phyloP scores from a whole-genome alignment of 345 rosid genomes.

The Physaria fendleri region DNA sequence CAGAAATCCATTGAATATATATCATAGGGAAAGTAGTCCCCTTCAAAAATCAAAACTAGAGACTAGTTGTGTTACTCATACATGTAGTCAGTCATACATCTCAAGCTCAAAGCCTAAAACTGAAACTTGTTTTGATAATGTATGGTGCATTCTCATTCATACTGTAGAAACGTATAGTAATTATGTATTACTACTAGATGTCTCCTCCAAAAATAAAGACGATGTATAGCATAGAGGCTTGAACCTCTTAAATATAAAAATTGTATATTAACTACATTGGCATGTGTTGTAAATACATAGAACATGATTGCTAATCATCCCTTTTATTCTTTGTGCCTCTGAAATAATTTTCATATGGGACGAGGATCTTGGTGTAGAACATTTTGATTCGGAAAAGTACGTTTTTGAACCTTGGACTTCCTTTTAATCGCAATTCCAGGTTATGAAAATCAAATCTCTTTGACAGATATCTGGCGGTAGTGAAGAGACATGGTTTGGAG shows the following conservation, averaged over 20 bases:
- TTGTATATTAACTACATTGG: background rate
- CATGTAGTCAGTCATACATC: background rate
- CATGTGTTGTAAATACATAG: background rate
- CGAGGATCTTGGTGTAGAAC: conserved; percentile 89
- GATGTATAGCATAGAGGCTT: no score
- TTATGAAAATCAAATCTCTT: conserved; percentile 5
- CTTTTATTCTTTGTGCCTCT: background rate
- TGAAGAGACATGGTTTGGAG: conserved; percentile 75
- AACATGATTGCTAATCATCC: background rate
- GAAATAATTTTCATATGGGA: conserved; percentile 97
- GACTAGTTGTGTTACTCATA: background rate
- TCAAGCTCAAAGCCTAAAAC: background rate
- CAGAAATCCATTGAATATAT: background rate
- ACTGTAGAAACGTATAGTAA: background rate
- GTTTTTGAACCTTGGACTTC: conserved; percentile 14
- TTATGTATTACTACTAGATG: background rate
- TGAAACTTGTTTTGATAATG: background rate
- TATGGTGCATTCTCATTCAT: background rate
- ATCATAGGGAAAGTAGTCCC: background rate
- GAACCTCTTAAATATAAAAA: no score
- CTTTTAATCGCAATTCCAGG: background rate
- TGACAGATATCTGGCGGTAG: conserved; percentile 67
- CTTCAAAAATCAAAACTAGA: background rate
- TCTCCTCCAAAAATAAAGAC: no score
- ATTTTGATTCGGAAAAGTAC: conserved; percentile 83